A percentile compares a stretch with the other conserved stretches of the same genome.
These are phyloP conservation scores for Salvia rosmarinus DNA, from an alignment of 257 asterid genomes.

Conservation along the genomic window DNA sequence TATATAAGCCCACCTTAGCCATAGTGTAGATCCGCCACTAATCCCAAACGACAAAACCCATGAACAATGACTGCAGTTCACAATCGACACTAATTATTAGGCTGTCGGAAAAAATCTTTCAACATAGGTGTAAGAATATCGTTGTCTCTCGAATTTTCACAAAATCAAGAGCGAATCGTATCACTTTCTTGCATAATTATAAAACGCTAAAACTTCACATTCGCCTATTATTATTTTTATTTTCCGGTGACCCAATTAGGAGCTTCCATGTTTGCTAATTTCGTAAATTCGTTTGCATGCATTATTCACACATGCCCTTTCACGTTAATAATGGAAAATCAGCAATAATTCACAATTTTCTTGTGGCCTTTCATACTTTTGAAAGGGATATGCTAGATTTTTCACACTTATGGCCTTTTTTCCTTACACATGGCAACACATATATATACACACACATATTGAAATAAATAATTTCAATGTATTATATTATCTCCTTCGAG, in stretches of 20 bases:
- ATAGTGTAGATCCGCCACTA: too few species aligned
- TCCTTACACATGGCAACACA: too few species aligned
- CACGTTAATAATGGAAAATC: not conserved
- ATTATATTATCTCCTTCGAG: too few species aligned
- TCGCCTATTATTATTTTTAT: not conserved
- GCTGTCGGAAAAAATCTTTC: not conserved
- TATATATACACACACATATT: too few species aligned
- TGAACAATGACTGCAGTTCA: not conserved
- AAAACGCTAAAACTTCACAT: not conserved
- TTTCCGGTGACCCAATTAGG: constrained; percentile 4
- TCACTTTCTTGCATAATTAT: not conserved
- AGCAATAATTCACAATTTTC: too few species aligned
- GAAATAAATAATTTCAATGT: too few species aligned
- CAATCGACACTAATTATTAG: not conserved
- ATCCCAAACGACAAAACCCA: not conserved
- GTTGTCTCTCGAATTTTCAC: not conserved
- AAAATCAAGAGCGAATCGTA: not conserved
- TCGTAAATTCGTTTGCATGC: not conserved
- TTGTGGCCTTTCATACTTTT: not conserved
- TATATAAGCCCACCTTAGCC: too few species aligned
- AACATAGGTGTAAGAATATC: not conserved
- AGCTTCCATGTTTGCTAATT: constrained; percentile 32
- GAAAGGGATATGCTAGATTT: too few species aligned
- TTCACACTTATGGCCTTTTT: too few species aligned
- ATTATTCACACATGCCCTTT: not conserved